phyloP scores from a whole-genome alignment of 192 early-diverging fungal genomes.

The Coemansia sp. region DNA sequence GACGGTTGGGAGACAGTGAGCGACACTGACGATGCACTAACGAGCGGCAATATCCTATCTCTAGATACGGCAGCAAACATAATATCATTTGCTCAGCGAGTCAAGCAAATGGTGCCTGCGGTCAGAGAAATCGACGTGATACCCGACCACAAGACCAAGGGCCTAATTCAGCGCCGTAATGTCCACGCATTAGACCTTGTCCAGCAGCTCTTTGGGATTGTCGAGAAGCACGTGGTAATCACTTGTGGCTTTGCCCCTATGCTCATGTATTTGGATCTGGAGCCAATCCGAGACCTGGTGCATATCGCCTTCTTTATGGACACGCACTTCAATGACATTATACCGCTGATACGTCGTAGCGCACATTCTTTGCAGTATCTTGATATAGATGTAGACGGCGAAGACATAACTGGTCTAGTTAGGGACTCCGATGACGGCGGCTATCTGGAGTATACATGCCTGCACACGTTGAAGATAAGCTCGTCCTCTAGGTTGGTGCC shows the following conservation, averaged over 20 bases:
- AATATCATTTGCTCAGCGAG: neutral
- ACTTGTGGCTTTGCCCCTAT: neutral
- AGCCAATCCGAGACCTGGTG: neutral
- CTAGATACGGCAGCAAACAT: neutral
- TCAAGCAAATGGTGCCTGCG: neutral
- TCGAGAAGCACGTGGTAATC: neutral
- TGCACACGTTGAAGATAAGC: neutral
- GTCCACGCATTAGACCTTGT: neutral
- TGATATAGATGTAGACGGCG: neutral
- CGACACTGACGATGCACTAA: too few species aligned
- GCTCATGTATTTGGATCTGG: neutral
- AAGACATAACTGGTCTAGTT: neutral
- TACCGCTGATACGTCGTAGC: neutral
- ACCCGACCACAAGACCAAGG: too few species aligned
- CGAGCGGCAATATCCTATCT: too few species aligned
- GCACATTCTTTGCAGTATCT: neutral
- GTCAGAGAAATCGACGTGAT: neutral
- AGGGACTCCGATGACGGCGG: neutral
- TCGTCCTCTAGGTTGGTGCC: neutral
- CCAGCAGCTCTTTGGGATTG: neutral
- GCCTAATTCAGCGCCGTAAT: neutral
- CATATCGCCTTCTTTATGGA: neutral
- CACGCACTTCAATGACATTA: neutral
- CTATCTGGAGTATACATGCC: neutral
- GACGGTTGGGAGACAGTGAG: too few species aligned